phyloP scores from a whole-genome alignment of 2,329 filamentous ascomycete genomes.

The Coleophoma crateriformis region DNA sequence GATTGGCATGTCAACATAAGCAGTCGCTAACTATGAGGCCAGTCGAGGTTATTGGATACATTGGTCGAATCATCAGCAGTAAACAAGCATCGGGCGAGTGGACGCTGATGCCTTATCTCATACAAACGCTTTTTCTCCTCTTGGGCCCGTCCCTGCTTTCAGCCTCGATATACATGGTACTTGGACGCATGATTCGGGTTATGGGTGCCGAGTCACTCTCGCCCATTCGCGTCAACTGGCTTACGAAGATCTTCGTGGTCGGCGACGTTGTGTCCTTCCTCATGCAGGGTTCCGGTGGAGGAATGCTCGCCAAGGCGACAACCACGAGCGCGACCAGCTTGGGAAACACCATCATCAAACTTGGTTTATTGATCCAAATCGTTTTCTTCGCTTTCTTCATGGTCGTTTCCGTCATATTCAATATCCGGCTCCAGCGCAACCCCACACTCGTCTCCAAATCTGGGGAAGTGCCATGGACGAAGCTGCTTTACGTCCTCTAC shows the following conservation, averaged over 20 bases:
- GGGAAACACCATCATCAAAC: conserved; percentile 39
- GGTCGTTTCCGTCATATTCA: conserved; percentile 35
- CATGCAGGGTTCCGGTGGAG: conserved; percentile 29
- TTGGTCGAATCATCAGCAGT: conserved; percentile 19
- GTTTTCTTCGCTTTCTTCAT: conserved; percentile 45
- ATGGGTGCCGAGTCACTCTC: conserved; percentile 32
- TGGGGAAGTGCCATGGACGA: conserved; percentile 19
- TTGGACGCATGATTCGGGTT: conserved; percentile 30
- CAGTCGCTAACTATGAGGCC: background rate
- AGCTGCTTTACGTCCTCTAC: conserved; percentile 34
- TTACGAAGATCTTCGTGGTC: conserved; percentile 41
- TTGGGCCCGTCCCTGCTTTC: conserved; percentile 33
- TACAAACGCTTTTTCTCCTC: conserved; percentile 29
- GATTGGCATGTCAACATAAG: too few species aligned
- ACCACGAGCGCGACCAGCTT: conserved; percentile 11
- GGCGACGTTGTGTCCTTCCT: conserved; percentile 40
- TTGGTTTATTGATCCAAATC: conserved; percentile 43
- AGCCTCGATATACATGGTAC: conserved; percentile 35
- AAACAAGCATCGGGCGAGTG: conserved; percentile 15
- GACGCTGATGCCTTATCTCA: conserved; percentile 25
- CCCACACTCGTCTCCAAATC: conserved; percentile 16
- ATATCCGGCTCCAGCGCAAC: conserved; percentile 28
- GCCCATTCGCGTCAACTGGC: conserved; percentile 32
- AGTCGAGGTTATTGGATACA: conserved; percentile 34
- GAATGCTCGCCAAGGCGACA: conserved; percentile 18